phyloP scores from a whole-genome alignment of 1,284 basidiomycete species.

The Hemileia vastatrix region DNA sequence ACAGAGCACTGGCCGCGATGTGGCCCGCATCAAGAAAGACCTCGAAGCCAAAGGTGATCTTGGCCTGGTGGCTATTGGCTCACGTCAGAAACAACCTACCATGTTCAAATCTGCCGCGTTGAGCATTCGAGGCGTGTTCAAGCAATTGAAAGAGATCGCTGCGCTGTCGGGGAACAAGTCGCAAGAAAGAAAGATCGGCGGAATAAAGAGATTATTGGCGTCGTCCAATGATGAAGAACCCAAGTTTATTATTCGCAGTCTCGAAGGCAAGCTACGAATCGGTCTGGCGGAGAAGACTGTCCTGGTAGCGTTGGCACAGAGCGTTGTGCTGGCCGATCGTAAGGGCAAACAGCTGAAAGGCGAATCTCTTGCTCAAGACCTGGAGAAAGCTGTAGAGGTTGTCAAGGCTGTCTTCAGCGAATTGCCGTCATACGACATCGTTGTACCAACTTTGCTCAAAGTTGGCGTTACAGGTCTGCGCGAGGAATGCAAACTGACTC shows the following conservation, averaged over 20 bases:
- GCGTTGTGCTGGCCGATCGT: conserved; percentile 78
- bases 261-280: conserved; percentile 95
- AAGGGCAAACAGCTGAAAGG: conserved; percentile 63
- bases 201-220: conserved; percentile 88
- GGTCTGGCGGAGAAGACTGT: conserved; percentile 88
- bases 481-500: conserved; percentile 77
- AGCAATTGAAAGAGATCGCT: conserved; percentile 75
- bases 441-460: conserved; percentile 82
- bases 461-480: conserved; percentile 64
- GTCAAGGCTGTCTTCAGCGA: conserved; percentile 93
- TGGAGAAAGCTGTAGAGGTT: conserved; percentile 68
- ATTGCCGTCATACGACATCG: conserved; percentile 82
- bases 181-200: conserved; percentile 85
- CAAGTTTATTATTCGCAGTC: conserved; percentile 88
- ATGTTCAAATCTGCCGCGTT: conserved; percentile 88
- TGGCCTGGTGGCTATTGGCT: conserved; percentile 86
- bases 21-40: conserved; percentile 75
- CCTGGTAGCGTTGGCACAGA: conserved; percentile 49
- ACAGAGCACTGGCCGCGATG: conserved; percentile 81
- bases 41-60: conserved; percentile 89
- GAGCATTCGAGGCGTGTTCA: conserved; percentile 78
- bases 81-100: conserved; percentile 85
- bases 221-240: conserved; percentile 74
- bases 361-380: conserved; percentile 61
- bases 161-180: conserved; percentile 74